A percentile compares a stretch with the other conserved stretches of the same genome.
These are phyloP conservation scores for Elaeis guineensis DNA, from an alignment of 176 grass and related monocot genomes.

Conservation along the genomic window DNA sequence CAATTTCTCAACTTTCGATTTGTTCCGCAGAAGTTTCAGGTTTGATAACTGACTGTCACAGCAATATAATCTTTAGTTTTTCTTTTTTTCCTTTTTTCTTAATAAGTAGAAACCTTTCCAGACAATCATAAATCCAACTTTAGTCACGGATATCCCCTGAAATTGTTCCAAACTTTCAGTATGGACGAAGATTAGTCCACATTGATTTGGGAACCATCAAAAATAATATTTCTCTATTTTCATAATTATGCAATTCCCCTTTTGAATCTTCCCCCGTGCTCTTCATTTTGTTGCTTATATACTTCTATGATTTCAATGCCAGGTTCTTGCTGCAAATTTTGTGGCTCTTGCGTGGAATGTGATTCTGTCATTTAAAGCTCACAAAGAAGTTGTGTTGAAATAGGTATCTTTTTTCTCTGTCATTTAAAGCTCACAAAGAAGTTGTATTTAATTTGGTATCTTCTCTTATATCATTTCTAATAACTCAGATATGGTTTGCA, in stretches of 20 bases:
- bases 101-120: too few species aligned
- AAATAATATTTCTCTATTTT: too few species aligned
- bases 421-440: constrained; percentile 79
- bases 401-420: constrained; percentile 45
- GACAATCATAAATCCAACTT: too few species aligned
- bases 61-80: not conserved
- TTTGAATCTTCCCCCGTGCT: not conserved
- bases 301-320: not conserved
- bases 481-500: not conserved
- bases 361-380: constrained; percentile 86
- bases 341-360: constrained; percentile 76
- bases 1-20: constrained; percentile 97
- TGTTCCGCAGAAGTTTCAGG: constrained; percentile 91
- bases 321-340: constrained; percentile 78
- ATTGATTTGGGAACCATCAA: too few species aligned
- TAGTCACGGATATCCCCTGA: too few species aligned
- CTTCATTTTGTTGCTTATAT: not conserved
- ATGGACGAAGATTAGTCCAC: too few species aligned
- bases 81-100: not conserved
- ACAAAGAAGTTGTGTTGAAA: constrained; percentile 54
- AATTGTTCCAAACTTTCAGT: too few species aligned
- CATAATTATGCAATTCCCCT: not conserved
- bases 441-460: constrained; percentile 50
- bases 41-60: constrained; percentile 11
- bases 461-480: not conserved